Percentiles rank a stretch among this genome's conserved stretches.
phyloP scores from a whole-genome alignment of 139 green algal genomes.

The Chlamydomonas asymmetrica region DNA sequence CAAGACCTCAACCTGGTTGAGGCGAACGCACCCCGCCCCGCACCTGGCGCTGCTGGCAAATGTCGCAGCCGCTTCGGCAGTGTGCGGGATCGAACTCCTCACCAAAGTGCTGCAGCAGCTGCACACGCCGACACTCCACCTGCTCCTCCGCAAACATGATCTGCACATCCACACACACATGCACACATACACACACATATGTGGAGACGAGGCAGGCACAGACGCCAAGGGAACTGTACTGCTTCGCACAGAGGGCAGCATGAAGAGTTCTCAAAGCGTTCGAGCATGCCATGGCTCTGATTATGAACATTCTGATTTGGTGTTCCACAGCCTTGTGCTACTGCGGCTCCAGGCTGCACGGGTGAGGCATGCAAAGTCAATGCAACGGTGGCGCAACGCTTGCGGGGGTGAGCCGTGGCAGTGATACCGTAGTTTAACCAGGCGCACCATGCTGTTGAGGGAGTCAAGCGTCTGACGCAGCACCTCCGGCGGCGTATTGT shows the following conservation, averaged over 20 bases:
- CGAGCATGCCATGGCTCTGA: too few relatives aligned
- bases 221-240: too few relatives aligned
- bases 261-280: too few relatives aligned
- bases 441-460: conserved; percentile 79
- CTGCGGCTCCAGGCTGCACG: background rate
- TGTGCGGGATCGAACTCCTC: conserved; percentile 67
- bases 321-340: background rate
- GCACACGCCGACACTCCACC: conserved; percentile 74
- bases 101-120: conserved; percentile 86
- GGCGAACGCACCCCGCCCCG: background rate
- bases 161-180: conserved; percentile 34
- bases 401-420: background rate
- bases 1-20: background rate
- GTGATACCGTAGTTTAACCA: too few relatives aligned
- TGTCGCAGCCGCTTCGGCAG: conserved; percentile 79
- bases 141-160: conserved; percentile 82
- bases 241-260: too few relatives aligned
- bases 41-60: conserved; percentile 51
- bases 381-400: background rate
- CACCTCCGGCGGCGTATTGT: conserved; percentile 47
- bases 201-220: too few relatives aligned
- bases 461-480: conserved; percentile 74
- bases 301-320: background rate
- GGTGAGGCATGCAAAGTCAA: background rate
- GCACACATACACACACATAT: background rate